Evolutionary conservation across 805 yeast genomes (phyloP).

Genomic region (Jamesozyma hellenica): DNA sequence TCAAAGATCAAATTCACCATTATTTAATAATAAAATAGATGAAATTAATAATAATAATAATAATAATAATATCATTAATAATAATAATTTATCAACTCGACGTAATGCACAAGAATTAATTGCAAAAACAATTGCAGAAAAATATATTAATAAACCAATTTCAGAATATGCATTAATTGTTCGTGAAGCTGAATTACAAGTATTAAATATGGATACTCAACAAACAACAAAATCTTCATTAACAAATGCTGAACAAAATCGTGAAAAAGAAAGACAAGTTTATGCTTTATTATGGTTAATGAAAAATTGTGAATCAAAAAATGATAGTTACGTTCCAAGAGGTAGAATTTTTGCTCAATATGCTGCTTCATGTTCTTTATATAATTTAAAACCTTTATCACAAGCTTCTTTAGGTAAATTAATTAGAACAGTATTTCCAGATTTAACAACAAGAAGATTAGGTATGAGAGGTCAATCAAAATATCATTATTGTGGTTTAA

Average conservation of each 20-base stretch:
- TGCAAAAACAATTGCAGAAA: slow-evolving; percentile 25
- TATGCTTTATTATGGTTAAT: slow-evolving; percentile 77
- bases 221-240: slow-evolving; percentile 22
- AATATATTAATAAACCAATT: slow-evolving; percentile 30
- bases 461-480: slow-evolving; percentile 77
- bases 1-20: no score
- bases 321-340: slow-evolving; percentile 50
- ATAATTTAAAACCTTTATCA: slow-evolving; percentile 47
- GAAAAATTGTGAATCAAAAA: slow-evolving; percentile 45
- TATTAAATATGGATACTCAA: slow-evolving; percentile 24
- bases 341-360: slow-evolving; percentile 60
- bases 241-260: slow-evolving; percentile 28
- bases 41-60: no score
- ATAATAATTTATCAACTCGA: slow-evolving; percentile 6
- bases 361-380: slow-evolving; percentile 45
- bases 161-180: slow-evolving; percentile 37
- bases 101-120: slow-evolving; percentile 18
- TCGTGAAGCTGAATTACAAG: slow-evolving; percentile 33
- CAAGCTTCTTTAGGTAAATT: slow-evolving; percentile 75
- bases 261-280: slow-evolving; percentile 59
- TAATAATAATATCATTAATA: not conserved
- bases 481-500: slow-evolving; percentile 78
- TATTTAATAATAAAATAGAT: no score
- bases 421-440: slow-evolving; percentile 55
- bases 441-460: slow-evolving; percentile 60